phyloP scores from a whole-genome alignment of 306 rosid genomes.

The Pachyrhizus erosus region DNA sequence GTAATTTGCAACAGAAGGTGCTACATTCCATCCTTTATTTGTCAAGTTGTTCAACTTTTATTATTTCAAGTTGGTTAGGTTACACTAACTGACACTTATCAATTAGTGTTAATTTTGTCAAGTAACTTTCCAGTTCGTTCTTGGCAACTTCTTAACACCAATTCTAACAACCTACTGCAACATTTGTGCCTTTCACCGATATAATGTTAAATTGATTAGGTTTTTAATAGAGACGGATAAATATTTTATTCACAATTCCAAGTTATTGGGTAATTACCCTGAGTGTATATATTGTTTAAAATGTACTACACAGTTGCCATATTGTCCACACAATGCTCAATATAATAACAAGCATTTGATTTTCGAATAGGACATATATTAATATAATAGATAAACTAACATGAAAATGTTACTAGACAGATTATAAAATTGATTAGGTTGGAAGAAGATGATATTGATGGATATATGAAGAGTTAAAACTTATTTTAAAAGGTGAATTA shows the following conservation, averaged over 20 bases:
- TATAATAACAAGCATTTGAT: too few relatives aligned
- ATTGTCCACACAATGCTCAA: not conserved
- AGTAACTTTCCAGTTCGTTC: constrained; percentile 26
- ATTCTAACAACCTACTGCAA: constrained; percentile 21
- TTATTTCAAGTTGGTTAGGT: constrained; percentile 6
- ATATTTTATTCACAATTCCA: constrained; percentile 22
- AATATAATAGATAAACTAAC: too few relatives aligned
- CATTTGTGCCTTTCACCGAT: constrained; percentile 27
- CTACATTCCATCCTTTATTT: constrained; percentile 21
- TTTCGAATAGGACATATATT: too few relatives aligned
- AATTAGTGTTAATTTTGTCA: constrained; percentile 38
- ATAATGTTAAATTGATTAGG: constrained; percentile 41
- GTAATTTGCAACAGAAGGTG: constrained; percentile 29
- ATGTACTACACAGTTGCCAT: not conserved
- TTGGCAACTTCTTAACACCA: constrained; percentile 38
- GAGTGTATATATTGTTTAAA: not conserved
- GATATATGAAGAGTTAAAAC: too few relatives aligned
- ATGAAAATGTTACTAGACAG: too few relatives aligned
- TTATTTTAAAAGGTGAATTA: too few relatives aligned
- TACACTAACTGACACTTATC: constrained; percentile 24
- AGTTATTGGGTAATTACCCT: not conserved
- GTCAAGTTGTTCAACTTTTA: constrained; percentile 19
- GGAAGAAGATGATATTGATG: too few relatives aligned
- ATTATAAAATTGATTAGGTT: too few relatives aligned
- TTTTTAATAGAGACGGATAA: constrained; percentile 22